Evolutionary conservation across 2,329 filamentous ascomycete species (phyloP).

Genomic region (Neofusicoccum ribis): DNA sequence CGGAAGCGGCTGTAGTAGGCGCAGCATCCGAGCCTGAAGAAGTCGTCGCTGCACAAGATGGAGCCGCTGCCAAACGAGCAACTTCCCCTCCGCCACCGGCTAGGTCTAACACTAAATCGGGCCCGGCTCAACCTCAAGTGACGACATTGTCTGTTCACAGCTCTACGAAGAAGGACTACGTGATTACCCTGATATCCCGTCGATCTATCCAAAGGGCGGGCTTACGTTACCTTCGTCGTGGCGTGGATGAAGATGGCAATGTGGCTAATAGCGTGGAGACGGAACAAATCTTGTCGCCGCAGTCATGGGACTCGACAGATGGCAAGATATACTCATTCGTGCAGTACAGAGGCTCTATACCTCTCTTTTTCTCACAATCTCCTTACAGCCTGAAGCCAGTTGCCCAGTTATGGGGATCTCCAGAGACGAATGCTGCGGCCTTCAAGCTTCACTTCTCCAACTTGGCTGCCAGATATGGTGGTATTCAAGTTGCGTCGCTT

Average conservation of each 20-base stretch:
- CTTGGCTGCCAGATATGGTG: conserved; percentile 69
- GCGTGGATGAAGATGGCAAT: conserved; percentile 85
- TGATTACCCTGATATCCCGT: conserved; percentile 90
- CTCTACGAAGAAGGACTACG: conserved; percentile 52
- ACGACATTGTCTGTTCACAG: conserved; percentile 14
- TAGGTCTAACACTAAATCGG: conserved; percentile 17
- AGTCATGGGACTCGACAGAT: conserved; percentile 61
- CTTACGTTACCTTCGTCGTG: conserved; percentile 83
- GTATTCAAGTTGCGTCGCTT: conserved; percentile 76
- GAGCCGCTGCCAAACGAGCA: conserved; percentile 19
- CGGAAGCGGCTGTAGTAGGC: conserved; percentile 37
- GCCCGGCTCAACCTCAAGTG: conserved; percentile 11
- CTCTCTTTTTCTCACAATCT: conserved; percentile 91
- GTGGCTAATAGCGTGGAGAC: conserved; percentile 92
- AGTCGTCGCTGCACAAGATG: conserved; percentile 33
- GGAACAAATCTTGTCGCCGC: conserved; percentile 82
- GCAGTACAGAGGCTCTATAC: conserved; percentile 87
- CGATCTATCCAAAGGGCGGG: conserved; percentile 84
- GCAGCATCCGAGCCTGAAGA: conserved; percentile 35
- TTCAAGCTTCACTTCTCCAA: conserved; percentile 77
- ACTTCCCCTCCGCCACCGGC: conserved; percentile 26
- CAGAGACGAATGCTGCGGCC: conserved; percentile 74
- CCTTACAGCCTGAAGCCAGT: conserved; percentile 91
- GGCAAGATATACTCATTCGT: conserved; percentile 76
- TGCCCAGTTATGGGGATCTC: conserved; percentile 78